phyloP scores from a whole-genome alignment of 441 rosid genomes.

The Croton setiger region DNA sequence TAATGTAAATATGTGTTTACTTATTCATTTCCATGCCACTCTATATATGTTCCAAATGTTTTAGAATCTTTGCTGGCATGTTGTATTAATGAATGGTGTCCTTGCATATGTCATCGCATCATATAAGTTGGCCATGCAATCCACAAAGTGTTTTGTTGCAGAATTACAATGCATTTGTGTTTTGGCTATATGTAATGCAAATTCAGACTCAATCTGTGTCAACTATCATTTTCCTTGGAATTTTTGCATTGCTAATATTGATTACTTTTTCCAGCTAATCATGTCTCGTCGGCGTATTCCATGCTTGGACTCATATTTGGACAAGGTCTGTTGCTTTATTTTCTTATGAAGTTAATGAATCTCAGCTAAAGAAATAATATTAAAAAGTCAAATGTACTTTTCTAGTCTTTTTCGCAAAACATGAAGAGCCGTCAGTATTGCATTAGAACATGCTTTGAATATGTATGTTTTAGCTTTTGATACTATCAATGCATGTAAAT shows the following conservation, averaged over 20 bases:
- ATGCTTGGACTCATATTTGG: constrained; percentile 96
- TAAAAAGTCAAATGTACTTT: neutral
- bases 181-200: neutral
- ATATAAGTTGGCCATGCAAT: neutral
- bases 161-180: neutral
- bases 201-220: neutral
- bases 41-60: too few relatives aligned
- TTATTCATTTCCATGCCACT: too few relatives aligned
- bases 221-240: neutral
- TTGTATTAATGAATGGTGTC: too few relatives aligned
- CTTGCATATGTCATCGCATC: too few relatives aligned
- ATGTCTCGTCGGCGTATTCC: constrained; percentile 97
- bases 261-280: constrained; percentile 53
- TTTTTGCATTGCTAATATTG: neutral
- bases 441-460: neutral
- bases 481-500: neutral
- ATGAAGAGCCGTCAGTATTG: neutral
- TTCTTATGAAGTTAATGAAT: constrained; percentile 8
- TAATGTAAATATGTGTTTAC: too few relatives aligned
- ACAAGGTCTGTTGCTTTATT: constrained; percentile 58
- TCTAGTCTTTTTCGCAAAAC: neutral
- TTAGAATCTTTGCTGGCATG: too few relatives aligned
- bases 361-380: neutral
- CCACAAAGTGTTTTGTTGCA: neutral
- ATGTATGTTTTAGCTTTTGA: neutral